Evolutionary conservation across 176 grass and related monocot genomes (phyloP), one percentile per base, ranked within the genome.

Genomic region (Oryza meyeriana): DNA sequence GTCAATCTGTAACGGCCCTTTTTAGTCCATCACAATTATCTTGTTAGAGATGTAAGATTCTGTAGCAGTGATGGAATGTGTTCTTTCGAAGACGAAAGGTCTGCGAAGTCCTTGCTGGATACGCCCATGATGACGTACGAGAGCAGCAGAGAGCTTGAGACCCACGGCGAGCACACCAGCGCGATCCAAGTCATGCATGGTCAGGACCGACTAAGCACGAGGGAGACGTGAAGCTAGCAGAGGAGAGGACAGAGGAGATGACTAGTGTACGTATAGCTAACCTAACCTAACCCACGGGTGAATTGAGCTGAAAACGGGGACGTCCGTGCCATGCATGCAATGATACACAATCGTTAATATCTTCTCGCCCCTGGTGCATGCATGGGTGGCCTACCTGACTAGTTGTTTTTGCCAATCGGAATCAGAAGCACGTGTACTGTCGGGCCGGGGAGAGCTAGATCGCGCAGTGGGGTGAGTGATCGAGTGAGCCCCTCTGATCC

Each of bases 361-460:
- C 50, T 55, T 55, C 20, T 55, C 20, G 50, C 20, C 50, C 50
- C 20, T 55, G 13, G 50, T 7, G 50, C 50, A 9, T 22, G 50
- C 18, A 1, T 55, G 50, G 50, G 17, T 59, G n/a, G n/a, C 55
- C 55, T 59, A 59, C n/a, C 55, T 25, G 5, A 7, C 12, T 12
- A 25, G 50, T 41, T 25, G 77, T 64, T 38, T 17, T 33, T 26
- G 66, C 75, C 22, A 33, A 33, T 69, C 38, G n/a, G 71, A 48
- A 52, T 73, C 84, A n/a, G 52, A 16, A 33, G 17, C 40, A 45
- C 68, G 6, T 72, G 75, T 28, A 25, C 22, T 83, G 69, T 65
- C 80, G 69, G 65, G 31, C n/a, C 18, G 31, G 36, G 2, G 24
- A 67, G 48, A 48, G 45, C 45, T 17, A 14, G 12, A 13, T 13